Conservation (phyloP, 305 asterid genomes). For the Caryopteris hybrid region DNA sequence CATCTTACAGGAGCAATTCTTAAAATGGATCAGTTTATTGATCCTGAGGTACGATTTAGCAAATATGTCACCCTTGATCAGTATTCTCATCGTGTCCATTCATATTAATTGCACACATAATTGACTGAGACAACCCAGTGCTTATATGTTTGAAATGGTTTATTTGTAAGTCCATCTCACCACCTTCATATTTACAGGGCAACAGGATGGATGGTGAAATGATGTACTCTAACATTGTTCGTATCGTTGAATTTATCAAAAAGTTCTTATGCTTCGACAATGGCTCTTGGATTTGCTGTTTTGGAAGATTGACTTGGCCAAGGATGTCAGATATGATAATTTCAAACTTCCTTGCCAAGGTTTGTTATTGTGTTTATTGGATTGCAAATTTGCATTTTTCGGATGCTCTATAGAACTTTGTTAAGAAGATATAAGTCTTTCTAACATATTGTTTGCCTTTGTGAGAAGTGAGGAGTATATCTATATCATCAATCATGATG, state of each 20-base stretch:
- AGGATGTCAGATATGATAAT: conserved; percentile 85
- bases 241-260: conserved; percentile 47
- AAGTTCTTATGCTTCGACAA: conserved; percentile 56
- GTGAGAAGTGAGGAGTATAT: neutral
- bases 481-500: neutral
- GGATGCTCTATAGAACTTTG: conserved; percentile 9
- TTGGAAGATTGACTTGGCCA: conserved; percentile 96
- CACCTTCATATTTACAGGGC: conserved; percentile 37
- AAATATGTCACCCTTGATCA: conserved; percentile 1
- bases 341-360: conserved; percentile 84
- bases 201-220: conserved; percentile 55
- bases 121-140: neutral
- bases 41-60: conserved; percentile 41
- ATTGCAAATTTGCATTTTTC: neutral
- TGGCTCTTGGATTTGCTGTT: conserved; percentile 65
- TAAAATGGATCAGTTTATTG: conserved; percentile 51
- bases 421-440: neutral
- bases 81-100: neutral
- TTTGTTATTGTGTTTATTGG: conserved; percentile 21
- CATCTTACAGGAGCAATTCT: conserved; percentile 45
- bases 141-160: neutral
- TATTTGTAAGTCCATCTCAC: conserved; percentile 10
- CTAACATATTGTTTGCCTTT: conserved; percentile 9
- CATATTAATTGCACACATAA: neutral
- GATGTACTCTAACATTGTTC: conserved; percentile 57